Conservation (phyloP, 2,329 filamentous ascomycete genomes). For the Cladosporium halotolerans region DNA sequence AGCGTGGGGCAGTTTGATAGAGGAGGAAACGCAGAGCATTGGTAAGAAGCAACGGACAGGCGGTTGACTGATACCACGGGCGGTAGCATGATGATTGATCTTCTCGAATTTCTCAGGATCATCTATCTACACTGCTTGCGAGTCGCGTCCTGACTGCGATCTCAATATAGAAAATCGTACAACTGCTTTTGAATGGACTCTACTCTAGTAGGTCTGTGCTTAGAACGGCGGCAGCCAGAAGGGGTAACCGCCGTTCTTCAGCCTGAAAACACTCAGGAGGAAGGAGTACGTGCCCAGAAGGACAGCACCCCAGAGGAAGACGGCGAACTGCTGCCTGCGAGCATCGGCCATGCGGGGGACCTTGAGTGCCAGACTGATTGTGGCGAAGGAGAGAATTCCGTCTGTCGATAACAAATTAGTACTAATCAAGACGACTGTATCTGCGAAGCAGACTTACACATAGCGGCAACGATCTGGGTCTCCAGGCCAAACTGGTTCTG, state of each 20-base stretch:
- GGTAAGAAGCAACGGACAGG: too few relatives aligned
- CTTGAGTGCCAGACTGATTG: conserved; percentile 85
- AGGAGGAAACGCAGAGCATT: too few relatives aligned
- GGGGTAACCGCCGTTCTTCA: conserved; percentile 92
- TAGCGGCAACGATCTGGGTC: conserved; percentile 87
- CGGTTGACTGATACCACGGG: too few relatives aligned
- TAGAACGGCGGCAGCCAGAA: conserved; percentile 90
- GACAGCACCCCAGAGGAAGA: conserved; percentile 71
- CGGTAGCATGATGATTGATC: not conserved
- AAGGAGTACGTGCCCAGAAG: conserved; percentile 87
- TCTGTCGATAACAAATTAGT: conserved; percentile 41
- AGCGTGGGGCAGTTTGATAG: too few relatives aligned
- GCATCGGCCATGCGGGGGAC: conserved; percentile 79
- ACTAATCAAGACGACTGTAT: not conserved
- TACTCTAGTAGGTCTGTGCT: not conserved
- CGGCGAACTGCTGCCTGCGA: conserved; percentile 71
- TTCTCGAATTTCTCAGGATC: not conserved
- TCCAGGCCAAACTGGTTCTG: conserved; percentile 91
- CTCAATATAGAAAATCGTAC: not conserved
- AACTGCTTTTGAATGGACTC: not conserved
- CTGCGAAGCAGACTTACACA: conserved; percentile 63
- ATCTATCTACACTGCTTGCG: not conserved
- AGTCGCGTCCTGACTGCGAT: not conserved
- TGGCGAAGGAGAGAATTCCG: conserved; percentile 77
- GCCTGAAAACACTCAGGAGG: conserved; percentile 83